Evolutionary conservation across 352 stramenopile genomes (phyloP), one percentile per base, ranked within the genome.

Genomic region (Phytophthora pini): DNA sequence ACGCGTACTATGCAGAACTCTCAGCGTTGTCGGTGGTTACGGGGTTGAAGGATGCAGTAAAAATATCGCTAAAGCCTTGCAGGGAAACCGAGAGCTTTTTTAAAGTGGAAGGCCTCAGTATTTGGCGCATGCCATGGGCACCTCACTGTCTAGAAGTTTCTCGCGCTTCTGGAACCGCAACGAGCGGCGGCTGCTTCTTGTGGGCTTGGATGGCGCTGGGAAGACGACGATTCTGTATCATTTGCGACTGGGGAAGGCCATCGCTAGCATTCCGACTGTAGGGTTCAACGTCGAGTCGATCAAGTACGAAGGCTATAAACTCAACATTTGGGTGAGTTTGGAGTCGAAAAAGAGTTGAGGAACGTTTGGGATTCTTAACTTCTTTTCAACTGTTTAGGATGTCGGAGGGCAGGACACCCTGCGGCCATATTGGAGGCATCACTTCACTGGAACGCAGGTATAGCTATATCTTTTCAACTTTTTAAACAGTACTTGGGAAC

Each of bases 171-270:
- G 83, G 84, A 93, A 82, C 58, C 82, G 88, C 52, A 88, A 92
- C 50, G 81, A 94, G 50, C 82, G 88, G 29, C 78, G 84, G 26
- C 58, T 94, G 49, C 74, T 94, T 56, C 82, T 95, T 20, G 77
- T 94, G 38, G 87, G 84, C 3, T 70, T 95, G 5, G 86, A 94
- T 66, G 77, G 77, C 0, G 87, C 85, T 22, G 87, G 86, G 48
- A 94, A 94, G 71, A 94, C 84, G 20, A 94, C 85, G 5, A 90
- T 94, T 48, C 61, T 95, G 52, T 93, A 95, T 72, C 84, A 93
- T 36, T 31, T 94, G 45, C 79, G 84, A 0, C 68, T 94, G 2
- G 79, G 84, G 45, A 93, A 95, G 60, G 66, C 79, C 9, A 90
- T 95, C 58, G 74, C 84, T 12, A 93, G 80, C 58, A 87, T 94